phyloP scores from a whole-genome alignment of 2,329 filamentous ascomycete genomes.

The Aspergillus sp. region DNA sequence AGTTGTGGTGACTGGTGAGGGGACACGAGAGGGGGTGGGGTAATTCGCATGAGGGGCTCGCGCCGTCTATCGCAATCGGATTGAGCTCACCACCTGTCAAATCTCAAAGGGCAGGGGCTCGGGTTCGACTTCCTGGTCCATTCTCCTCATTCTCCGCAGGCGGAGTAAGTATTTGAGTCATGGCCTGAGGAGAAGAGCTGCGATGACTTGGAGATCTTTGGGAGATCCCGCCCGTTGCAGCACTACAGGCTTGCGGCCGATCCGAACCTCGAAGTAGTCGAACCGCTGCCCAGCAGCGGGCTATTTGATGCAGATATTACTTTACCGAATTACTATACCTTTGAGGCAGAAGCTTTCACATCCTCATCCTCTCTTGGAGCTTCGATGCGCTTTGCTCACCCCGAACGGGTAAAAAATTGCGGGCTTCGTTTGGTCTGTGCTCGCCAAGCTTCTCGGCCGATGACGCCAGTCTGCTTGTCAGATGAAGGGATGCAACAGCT shows the following conservation, averaged over 20 bases:
- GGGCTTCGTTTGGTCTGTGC: not conserved
- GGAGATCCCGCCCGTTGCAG: not conserved
- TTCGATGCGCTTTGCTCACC: not conserved
- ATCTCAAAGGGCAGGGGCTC: too few relatives aligned
- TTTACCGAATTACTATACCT: not conserved
- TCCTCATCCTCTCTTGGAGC: not conserved
- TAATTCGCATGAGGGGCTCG: slow-evolving; percentile 11
- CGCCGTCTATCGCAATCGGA: not conserved
- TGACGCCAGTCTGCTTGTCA: not conserved
- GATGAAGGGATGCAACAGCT: too few relatives aligned
- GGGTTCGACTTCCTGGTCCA: not conserved
- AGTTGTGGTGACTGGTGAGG: slow-evolving; percentile 14
- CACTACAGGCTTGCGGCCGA: not conserved
- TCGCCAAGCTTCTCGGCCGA: not conserved
- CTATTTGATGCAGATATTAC: not conserved
- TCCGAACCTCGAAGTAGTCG: not conserved
- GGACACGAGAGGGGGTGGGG: slow-evolving; percentile 25
- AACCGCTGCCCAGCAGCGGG: not conserved
- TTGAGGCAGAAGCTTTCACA: not conserved
- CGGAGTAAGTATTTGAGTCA: slow-evolving; percentile 3
- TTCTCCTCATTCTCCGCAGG: slow-evolving; percentile 20
- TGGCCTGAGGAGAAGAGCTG: not conserved
- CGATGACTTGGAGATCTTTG: slow-evolving; percentile 1
- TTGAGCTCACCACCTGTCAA: not conserved
- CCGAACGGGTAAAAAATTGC: not conserved